Evolutionary conservation across 2,329 filamentous ascomycete genomes (phyloP).

Genomic region (Huntiella bhutanensis): DNA sequence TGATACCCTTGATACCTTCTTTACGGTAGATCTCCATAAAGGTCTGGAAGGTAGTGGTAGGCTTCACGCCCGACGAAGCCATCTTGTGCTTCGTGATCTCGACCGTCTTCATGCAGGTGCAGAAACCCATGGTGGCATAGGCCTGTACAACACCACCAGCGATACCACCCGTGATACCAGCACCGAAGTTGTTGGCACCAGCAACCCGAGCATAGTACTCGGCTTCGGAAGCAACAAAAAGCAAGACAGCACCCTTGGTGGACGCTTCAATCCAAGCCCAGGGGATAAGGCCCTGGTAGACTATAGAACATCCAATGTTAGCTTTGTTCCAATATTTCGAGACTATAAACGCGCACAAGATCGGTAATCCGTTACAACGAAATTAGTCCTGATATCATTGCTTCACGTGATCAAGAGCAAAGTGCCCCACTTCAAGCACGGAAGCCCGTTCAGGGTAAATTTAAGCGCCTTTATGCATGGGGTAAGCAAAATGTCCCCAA

Average conservation of each 20-base stretch:
- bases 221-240: constrained; percentile 96
- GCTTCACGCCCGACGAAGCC: constrained; percentile 62
- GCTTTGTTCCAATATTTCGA: no score
- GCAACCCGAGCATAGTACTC: constrained; percentile 78
- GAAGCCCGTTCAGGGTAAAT: no score
- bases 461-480: no score
- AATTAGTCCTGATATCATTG: no score
- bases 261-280: constrained; percentile 99
- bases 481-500: no score
- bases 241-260: constrained; percentile 95
- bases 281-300: constrained; percentile 98
- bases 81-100: constrained; percentile 98
- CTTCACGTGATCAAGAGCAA: no score
- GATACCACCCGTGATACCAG: constrained; percentile 82
- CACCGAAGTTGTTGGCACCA: constrained; percentile 71
- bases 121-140: constrained; percentile 99
- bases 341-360: no score
- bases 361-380: no score
- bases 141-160: constrained; percentile 89
- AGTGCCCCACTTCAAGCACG: no score
- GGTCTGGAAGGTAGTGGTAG: constrained; percentile 77
- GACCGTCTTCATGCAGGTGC: constrained; percentile 99
- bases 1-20: constrained; percentile 90
- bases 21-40: constrained; percentile 95
- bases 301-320: constrained; percentile 26